Conservation (phyloP, 1,139 yeast species). For the Saccharomycopsis hybrid region DNA sequence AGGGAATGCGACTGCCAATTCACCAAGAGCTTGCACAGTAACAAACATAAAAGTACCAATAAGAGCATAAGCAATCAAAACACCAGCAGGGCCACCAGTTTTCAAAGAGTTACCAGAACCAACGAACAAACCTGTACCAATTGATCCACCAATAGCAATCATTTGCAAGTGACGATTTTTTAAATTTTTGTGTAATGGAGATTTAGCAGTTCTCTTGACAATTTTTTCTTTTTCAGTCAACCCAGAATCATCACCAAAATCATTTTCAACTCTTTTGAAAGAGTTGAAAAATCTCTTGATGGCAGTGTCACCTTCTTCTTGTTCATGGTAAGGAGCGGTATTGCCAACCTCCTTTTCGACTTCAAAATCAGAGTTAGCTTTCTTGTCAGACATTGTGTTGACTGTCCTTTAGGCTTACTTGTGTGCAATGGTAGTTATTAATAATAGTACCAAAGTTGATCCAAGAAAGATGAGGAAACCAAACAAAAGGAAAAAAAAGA, state of each 20-base stretch:
- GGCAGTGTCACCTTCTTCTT: slow-evolving; percentile 4
- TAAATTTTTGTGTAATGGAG: slow-evolving; percentile 62
- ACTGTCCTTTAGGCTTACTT: too few relatives aligned
- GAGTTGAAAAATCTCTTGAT: slow-evolving; percentile 46
- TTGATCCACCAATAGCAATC: slow-evolving; percentile 85
- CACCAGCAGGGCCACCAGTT: slow-evolving; percentile 65
- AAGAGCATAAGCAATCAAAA: slow-evolving; percentile 49
- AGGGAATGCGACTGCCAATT: slow-evolving; percentile 60
- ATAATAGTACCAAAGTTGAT: too few relatives aligned
- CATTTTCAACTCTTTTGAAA: slow-evolving; percentile 51
- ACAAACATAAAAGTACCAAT: slow-evolving; percentile 50
- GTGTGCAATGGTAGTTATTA: too few relatives aligned
- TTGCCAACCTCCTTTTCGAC: slow-evolving; percentile 20
- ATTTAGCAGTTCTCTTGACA: slow-evolving; percentile 57
- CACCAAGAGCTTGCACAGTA: slow-evolving; percentile 65
- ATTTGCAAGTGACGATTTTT: slow-evolving; percentile 63
- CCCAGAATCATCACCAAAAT: slow-evolving; percentile 51
- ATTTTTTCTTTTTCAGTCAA: slow-evolving; percentile 62
- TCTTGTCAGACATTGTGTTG: slow-evolving; percentile 21
- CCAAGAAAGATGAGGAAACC: too few relatives aligned
- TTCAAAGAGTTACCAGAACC: slow-evolving; percentile 59
- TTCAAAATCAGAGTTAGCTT: slow-evolving; percentile 19
- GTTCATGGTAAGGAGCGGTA: slow-evolving; percentile 9
- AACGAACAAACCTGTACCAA: slow-evolving; percentile 59
- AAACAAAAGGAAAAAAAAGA: too few relatives aligned